Percentiles rank a stretch among this genome's conserved stretches.
Evolutionary conservation across 352 stramenopile genomes (phyloP).

Genomic region (Blastocystis sp.): DNA sequence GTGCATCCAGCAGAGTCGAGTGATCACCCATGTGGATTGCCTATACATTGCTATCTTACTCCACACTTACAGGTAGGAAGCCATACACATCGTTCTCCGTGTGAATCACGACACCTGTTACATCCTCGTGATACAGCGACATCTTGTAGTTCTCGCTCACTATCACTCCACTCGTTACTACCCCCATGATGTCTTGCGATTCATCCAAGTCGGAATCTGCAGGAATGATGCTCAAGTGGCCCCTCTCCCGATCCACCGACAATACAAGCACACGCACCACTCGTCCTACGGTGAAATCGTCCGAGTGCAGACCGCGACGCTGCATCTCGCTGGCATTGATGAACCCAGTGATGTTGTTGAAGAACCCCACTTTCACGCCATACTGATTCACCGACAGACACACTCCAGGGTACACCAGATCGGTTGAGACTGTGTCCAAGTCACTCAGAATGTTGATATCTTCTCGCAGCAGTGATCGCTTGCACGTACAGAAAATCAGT

Average conservation of each 20-base stretch:
- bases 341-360: constrained; percentile 4
- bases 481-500: constrained; percentile 35
- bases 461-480: not conserved
- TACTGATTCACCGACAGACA: not conserved
- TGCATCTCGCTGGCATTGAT: constrained; percentile 1
- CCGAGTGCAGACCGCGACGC: not conserved
- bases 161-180: not conserved
- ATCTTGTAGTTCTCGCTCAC: not conserved
- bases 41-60: not conserved
- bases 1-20: not conserved
- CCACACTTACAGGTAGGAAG: not conserved
- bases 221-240: not conserved
- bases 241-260: not conserved
- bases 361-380: constrained; percentile 28
- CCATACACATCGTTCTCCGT: constrained; percentile 6
- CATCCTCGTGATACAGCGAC: not conserved
- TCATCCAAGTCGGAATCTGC: not conserved
- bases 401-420: not conserved
- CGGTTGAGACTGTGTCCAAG: not conserved
- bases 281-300: not conserved
- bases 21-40: not conserved
- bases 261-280: not conserved
- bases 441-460: not conserved
- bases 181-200: not conserved
- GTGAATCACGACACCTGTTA: not conserved